phyloP scores from a whole-genome alignment of 108 stramenopile genomes.

The Nitzschia sp. region DNA sequence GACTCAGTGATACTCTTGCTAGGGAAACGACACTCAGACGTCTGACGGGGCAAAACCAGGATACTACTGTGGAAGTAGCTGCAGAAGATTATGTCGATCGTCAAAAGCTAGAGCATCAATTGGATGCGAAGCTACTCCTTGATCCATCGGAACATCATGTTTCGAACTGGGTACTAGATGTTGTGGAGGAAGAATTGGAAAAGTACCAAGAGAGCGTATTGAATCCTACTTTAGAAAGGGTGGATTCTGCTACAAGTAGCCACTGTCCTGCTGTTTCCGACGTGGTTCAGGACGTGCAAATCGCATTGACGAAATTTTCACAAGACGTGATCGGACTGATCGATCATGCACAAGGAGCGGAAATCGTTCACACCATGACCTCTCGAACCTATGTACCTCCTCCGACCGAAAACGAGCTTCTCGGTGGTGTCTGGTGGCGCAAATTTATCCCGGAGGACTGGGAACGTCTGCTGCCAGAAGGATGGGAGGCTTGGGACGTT shows the following conservation, averaged over 20 bases:
- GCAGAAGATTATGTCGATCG: background rate
- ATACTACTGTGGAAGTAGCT: background rate
- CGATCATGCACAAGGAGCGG: conserved; percentile 32
- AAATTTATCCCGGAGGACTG: conserved; percentile 74
- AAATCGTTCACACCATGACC: conserved; percentile 36
- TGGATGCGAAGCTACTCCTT: conserved; percentile 4
- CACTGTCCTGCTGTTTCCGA: conserved; percentile 16
- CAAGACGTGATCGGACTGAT: conserved; percentile 29
- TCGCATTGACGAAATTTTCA: conserved; percentile 21
- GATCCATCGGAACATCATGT: conserved; percentile 12
- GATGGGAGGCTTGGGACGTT: conserved; percentile 49
- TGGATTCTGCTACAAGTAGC: background rate
- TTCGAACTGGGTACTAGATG: conserved; percentile 15
- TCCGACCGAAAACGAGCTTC: background rate
- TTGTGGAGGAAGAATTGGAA: conserved; percentile 25
- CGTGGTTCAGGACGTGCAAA: conserved; percentile 22
- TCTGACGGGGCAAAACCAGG: background rate
- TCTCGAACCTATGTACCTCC: conserved; percentile 27
- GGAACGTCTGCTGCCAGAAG: conserved; percentile 57
- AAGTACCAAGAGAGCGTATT: conserved; percentile 11
- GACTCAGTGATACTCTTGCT: conserved; percentile 17
- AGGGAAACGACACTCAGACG: conserved; percentile 17
- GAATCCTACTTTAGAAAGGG: background rate
- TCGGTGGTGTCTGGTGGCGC: conserved; percentile 43
- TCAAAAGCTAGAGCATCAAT: conserved; percentile 1